phyloP scores from a whole-genome alignment of 768 basidiomycete genomes.

The Cantharellus cinnabarinus region DNA sequence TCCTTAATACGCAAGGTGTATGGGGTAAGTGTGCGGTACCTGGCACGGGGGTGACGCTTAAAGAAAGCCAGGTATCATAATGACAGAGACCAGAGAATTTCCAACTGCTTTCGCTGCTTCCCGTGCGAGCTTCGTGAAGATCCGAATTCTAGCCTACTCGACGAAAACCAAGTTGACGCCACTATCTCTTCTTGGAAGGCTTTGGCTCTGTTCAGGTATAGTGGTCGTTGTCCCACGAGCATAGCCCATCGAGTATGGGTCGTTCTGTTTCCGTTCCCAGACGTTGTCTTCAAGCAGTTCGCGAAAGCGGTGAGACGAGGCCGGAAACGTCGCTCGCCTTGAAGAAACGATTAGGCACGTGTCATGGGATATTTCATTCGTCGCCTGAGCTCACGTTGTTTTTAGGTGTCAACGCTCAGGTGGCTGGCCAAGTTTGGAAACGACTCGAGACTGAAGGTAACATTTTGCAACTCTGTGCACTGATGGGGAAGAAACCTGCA shows the following conservation, averaged over 20 bases:
- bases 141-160: neutral
- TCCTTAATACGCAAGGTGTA: neutral
- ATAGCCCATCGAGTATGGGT: neutral
- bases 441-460: slow-evolving; percentile 6
- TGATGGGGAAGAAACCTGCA: neutral
- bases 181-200: neutral
- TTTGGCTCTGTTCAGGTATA: neutral
- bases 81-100: neutral
- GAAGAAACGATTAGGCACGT: neutral
- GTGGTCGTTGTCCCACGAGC: neutral
- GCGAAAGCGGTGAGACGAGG: too few relatives aligned
- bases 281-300: too few relatives aligned
- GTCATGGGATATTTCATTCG: neutral
- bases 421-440: slow-evolving; percentile 7
- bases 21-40: neutral
- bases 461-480: neutral
- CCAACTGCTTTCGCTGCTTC: neutral
- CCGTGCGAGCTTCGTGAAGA: neutral
- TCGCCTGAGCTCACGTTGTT: neutral
- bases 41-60: neutral
- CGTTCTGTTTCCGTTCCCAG: neutral
- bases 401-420: neutral
- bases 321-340: neutral
- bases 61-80: neutral
- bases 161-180: neutral